phyloP scores from a whole-genome alignment of 441 rosid genomes.

The Capsella rubella region DNA sequence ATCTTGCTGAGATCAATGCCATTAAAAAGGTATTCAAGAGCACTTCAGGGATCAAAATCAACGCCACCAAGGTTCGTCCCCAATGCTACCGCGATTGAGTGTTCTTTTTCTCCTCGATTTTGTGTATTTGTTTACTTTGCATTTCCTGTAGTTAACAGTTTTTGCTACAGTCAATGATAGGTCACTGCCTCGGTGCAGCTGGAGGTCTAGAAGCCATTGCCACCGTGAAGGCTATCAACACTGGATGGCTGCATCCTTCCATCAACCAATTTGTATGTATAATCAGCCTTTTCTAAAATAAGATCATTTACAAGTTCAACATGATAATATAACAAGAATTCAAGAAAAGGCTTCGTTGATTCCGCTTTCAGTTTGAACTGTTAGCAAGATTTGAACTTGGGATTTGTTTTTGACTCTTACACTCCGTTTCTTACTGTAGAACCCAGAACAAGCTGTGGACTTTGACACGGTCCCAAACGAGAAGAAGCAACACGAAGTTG shows the following conservation, averaged over 20 bases:
- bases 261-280: conserved; percentile 90
- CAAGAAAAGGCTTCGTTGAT: not conserved
- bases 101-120: not conserved
- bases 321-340: not conserved
- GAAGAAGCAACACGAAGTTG: conserved; percentile 89
- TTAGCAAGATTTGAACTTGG: conserved; percentile 6
- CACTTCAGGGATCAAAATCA: conserved; percentile 84
- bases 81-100: not conserved
- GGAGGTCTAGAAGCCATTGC: conserved; percentile 99
- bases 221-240: conserved; percentile 82
- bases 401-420: conserved; percentile 10
- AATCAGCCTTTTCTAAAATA: conserved; percentile 3
- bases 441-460: conserved; percentile 87
- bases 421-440: conserved; percentile 52
- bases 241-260: conserved; percentile 97
- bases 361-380: not conserved
- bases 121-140: conserved; percentile 25
- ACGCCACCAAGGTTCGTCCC: conserved; percentile 84
- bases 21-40: conserved; percentile 91
- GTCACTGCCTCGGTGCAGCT: conserved; percentile 98
- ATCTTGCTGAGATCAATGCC: conserved; percentile 96
- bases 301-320: not conserved
- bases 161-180: conserved; percentile 87
- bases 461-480: conserved; percentile 86
- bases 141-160: conserved; percentile 28